A percentile compares a stretch with the other conserved stretches of the same genome.
Evolutionary conservation across 768 basidiomycete genomes (phyloP).

Genomic region (Lanmaoa rubissima): DNA sequence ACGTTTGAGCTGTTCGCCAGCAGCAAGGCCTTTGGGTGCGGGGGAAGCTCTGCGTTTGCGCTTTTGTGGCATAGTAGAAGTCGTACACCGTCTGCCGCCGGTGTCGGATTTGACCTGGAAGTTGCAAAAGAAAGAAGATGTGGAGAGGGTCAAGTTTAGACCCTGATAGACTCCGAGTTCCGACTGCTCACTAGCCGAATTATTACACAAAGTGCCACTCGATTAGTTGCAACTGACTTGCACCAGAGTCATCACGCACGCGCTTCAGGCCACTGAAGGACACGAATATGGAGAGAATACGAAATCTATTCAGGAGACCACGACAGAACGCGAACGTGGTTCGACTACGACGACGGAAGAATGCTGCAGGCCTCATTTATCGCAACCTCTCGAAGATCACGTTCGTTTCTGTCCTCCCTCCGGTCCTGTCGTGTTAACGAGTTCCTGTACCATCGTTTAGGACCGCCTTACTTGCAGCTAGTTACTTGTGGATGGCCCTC

Average conservation of each 20-base stretch:
- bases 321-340: slow-evolving; percentile 34
- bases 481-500: slow-evolving; percentile 81
- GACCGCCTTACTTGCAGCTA: slow-evolving; percentile 53
- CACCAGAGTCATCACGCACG: neutral
- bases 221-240: no score
- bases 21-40: slow-evolving; percentile 48
- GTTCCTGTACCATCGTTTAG: slow-evolving; percentile 36
- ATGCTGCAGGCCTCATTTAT: slow-evolving; percentile 34
- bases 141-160: slow-evolving; percentile 8
- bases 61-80: slow-evolving; percentile 50
- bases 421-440: neutral
- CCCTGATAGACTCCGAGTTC: slow-evolving; percentile 24
- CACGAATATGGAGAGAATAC: slow-evolving; percentile 26
- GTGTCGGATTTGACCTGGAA: slow-evolving; percentile 4
- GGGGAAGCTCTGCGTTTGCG: slow-evolving; percentile 55
- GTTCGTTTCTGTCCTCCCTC: slow-evolving; percentile 15
- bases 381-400: slow-evolving; percentile 31
- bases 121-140: slow-evolving; percentile 9
- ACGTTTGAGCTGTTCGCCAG: slow-evolving; percentile 65
- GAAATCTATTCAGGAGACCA: slow-evolving; percentile 13
- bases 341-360: slow-evolving; percentile 47
- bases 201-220: neutral
- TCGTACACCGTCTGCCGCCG: neutral
- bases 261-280: neutral
- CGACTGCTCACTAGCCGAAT: slow-evolving; percentile 16